Evolutionary conservation across 805 yeast genomes (phyloP).

Genomic region (Ogataea henricii): DNA sequence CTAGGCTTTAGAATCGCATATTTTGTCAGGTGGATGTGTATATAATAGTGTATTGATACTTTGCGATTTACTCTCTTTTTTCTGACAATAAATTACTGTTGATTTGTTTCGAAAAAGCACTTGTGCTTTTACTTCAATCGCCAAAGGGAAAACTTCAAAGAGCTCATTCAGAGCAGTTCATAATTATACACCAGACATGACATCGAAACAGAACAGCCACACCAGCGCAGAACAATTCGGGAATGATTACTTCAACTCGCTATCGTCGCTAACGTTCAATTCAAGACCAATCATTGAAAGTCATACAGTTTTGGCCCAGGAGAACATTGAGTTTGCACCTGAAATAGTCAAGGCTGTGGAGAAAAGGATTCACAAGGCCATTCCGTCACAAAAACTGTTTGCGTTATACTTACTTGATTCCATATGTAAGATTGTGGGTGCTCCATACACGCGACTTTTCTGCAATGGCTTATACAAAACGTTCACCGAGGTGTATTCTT

Average conservation of each 20-base stretch:
- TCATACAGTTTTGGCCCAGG: conserved; percentile 83
- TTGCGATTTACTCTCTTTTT: conserved; percentile 5
- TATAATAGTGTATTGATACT: conserved; percentile 9
- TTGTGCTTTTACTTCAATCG: conserved; percentile 1
- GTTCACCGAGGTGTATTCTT: conserved; percentile 75
- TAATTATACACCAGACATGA: background rate
- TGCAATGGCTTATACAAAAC: conserved; percentile 68
- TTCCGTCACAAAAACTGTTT: conserved; percentile 82
- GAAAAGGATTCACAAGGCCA: conserved; percentile 69
- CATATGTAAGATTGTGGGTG: conserved; percentile 85
- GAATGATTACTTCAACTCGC: conserved; percentile 68
- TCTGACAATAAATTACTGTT: conserved; percentile 9
- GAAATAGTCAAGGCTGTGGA: conserved; percentile 78
- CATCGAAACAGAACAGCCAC: background rate
- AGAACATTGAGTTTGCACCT: conserved; percentile 74
- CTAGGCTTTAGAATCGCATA: conserved; percentile 1
- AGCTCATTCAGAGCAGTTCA: background rate
- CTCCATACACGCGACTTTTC: conserved; percentile 82
- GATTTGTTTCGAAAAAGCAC: conserved; percentile 1
- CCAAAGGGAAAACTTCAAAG: background rate
- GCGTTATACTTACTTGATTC: conserved; percentile 87
- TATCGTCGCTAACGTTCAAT: conserved; percentile 80
- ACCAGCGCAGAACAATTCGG: conserved; percentile 33
- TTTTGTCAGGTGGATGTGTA: conserved; percentile 9
- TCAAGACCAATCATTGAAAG: conserved; percentile 88